phyloP scores from a whole-genome alignment of 2,329 filamentous ascomycete species.

The Didymella keratinophila region DNA sequence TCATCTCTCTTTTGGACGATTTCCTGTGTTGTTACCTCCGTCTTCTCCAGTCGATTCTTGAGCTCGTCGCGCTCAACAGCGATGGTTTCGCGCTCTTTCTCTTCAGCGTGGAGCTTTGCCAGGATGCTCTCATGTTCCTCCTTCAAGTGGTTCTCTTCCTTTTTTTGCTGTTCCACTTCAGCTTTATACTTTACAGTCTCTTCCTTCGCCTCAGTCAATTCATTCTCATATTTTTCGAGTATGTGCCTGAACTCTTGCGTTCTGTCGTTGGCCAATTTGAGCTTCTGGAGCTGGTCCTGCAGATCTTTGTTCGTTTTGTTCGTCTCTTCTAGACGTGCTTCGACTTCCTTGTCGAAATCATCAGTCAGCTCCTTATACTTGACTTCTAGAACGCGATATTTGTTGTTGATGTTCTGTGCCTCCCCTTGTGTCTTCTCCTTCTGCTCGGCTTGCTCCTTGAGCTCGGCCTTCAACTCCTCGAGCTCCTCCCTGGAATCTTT shows the following conservation, averaged over 20 bases:
- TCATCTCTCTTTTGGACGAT: neutral
- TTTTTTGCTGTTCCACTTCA: neutral
- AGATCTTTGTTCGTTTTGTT: too few relatives aligned
- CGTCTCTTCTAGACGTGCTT: neutral
- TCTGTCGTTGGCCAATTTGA: too few relatives aligned
- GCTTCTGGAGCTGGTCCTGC: too few relatives aligned
- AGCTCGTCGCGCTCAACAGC: neutral
- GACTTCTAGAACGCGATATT: too few relatives aligned
- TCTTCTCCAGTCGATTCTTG: neutral
- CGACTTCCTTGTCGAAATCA: neutral
- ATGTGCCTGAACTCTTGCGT: too few relatives aligned
- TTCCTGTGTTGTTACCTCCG: neutral
- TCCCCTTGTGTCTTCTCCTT: too few relatives aligned
- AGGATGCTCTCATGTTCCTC: conserved; percentile 4
- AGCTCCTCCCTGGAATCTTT: neutral
- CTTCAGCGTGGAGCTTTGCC: neutral
- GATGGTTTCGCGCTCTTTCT: neutral
- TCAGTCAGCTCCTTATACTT: too few relatives aligned
- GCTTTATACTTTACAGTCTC: neutral
- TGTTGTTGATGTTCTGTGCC: too few relatives aligned
- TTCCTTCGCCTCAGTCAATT: too few relatives aligned
- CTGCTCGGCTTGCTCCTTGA: neutral
- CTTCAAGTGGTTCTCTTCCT: neutral
- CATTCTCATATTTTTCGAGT: too few relatives aligned
- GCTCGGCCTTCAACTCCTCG: neutral